Conservation (phyloP, 805 yeast species). For the Myxozyma neotropica region DNA sequence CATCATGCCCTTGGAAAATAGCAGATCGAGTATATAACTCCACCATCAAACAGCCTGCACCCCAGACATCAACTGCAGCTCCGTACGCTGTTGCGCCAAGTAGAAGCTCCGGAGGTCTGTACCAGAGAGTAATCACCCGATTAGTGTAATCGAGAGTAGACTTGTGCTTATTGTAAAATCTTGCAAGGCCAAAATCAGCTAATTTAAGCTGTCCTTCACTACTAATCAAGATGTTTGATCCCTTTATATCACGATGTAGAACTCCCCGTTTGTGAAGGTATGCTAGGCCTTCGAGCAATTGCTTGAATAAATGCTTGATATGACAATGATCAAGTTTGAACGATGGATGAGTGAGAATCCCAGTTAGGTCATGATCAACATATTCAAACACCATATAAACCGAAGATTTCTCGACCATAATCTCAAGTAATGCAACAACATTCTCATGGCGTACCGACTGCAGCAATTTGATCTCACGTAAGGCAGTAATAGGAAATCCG, state of each 20-base stretch:
- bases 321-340: slow-evolving; percentile 65
- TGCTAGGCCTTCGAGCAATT: slow-evolving; percentile 75
- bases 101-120: slow-evolving; percentile 91
- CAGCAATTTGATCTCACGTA: slow-evolving; percentile 82
- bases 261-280: slow-evolving; percentile 67
- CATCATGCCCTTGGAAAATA: slow-evolving; percentile 85
- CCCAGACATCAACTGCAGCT: slow-evolving; percentile 94
- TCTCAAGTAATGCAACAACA: slow-evolving; percentile 79
- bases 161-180: slow-evolving; percentile 40
- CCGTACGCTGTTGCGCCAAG: slow-evolving; percentile 91
- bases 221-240: slow-evolving; percentile 89
- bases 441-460: slow-evolving; percentile 83
- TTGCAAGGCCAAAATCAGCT: slow-evolving; percentile 96
- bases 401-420: slow-evolving; percentile 76
- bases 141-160: slow-evolving; percentile 81
- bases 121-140: slow-evolving; percentile 95
- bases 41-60: slow-evolving; percentile 86
- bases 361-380: slow-evolving; percentile 90
- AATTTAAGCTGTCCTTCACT: slow-evolving; percentile 76
- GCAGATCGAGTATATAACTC: slow-evolving; percentile 79
- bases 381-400: slow-evolving; percentile 92
- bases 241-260: slow-evolving; percentile 90
- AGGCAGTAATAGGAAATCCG: slow-evolving; percentile 95
- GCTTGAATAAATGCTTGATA: slow-evolving; percentile 80
- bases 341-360: slow-evolving; percentile 76